Conservation (phyloP, 768 basidiomycete genomes). For the Rhodosporidiobolus odoratus region DNA sequence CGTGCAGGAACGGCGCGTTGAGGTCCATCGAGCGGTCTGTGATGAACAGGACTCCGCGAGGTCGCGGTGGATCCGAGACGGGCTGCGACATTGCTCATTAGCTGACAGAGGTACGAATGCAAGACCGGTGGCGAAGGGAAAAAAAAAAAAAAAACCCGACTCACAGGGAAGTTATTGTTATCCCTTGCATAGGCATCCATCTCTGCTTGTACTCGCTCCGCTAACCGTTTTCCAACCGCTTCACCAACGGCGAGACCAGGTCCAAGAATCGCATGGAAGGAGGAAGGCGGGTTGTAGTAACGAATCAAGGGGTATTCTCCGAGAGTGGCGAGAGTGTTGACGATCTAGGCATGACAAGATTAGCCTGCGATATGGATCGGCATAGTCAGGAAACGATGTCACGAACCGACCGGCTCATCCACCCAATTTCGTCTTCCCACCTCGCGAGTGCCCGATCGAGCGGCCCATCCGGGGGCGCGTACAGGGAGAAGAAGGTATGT, state of each 20-base stretch:
- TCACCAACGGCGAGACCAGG: slow-evolving; percentile 62
- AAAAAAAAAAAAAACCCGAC: slow-evolving; percentile 43
- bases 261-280: slow-evolving; percentile 76
- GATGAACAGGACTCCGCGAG: slow-evolving; percentile 75
- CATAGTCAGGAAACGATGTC: background rate
- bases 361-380: background rate
- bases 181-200: slow-evolving; percentile 80
- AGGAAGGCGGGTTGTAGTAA: slow-evolving; percentile 80
- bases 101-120: background rate
- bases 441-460: slow-evolving; percentile 63
- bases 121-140: slow-evolving; percentile 3
- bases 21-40: slow-evolving; percentile 97
- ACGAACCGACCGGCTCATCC: slow-evolving; percentile 51
- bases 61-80: slow-evolving; percentile 53
- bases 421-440: slow-evolving; percentile 80
- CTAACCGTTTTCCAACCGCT: slow-evolving; percentile 72
- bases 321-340: slow-evolving; percentile 80
- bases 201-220: slow-evolving; percentile 73
- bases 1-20: slow-evolving; percentile 82
- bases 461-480: slow-evolving; percentile 65
- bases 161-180: slow-evolving; percentile 81
- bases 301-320: slow-evolving; percentile 90
- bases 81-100: slow-evolving; percentile 25
- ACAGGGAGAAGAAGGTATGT: slow-evolving; percentile 77
- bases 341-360: slow-evolving; percentile 52